A percentile compares a stretch with the other conserved stretches of the same genome.
These are phyloP conservation scores for Phoma herbarum DNA, from an alignment of 2,329 filamentous ascomycete genomes.

Conservation along the genomic window DNA sequence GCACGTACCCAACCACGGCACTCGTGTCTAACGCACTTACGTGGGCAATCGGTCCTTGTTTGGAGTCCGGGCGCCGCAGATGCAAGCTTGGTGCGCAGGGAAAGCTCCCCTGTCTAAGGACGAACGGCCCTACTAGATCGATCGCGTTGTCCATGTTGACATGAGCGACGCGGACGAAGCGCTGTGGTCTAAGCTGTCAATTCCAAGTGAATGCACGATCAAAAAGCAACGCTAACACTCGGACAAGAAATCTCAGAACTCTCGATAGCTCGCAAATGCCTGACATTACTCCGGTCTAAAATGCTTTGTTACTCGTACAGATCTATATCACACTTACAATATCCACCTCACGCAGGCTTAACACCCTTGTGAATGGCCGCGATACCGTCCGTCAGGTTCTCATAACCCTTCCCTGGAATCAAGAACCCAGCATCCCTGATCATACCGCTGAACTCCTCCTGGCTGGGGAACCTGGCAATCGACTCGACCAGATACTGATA, in stretches of 20 bases:
- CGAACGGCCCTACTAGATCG: too few relatives aligned
- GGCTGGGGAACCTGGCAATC: slow-evolving; percentile 90
- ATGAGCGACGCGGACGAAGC: too few relatives aligned
- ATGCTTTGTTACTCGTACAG: slow-evolving; percentile 5
- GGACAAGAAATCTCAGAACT: neutral
- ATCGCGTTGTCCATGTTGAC: too few relatives aligned
- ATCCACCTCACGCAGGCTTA: slow-evolving; percentile 66
- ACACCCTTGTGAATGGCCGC: slow-evolving; percentile 97
- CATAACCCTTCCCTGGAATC: slow-evolving; percentile 76
- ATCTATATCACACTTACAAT: slow-evolving; percentile 6
- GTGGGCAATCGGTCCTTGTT: too few relatives aligned
- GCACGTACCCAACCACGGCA: too few relatives aligned
- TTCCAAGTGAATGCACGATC: too few relatives aligned
- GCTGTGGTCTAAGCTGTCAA: too few relatives aligned
- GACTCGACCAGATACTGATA: slow-evolving; percentile 99
- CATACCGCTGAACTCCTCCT: slow-evolving; percentile 84
- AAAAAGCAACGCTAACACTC: too few relatives aligned
- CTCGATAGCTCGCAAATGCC: neutral
- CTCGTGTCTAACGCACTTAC: too few relatives aligned
- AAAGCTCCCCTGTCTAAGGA: too few relatives aligned
- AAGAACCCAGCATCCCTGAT: slow-evolving; percentile 85
- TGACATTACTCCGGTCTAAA: slow-evolving; percentile 8
- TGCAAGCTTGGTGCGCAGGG: too few relatives aligned
- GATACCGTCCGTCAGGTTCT: slow-evolving; percentile 90
- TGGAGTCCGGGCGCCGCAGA: too few relatives aligned